phyloP scores from a whole-genome alignment of 179 eudicot species.

The Patellifolia procumbens region DNA sequence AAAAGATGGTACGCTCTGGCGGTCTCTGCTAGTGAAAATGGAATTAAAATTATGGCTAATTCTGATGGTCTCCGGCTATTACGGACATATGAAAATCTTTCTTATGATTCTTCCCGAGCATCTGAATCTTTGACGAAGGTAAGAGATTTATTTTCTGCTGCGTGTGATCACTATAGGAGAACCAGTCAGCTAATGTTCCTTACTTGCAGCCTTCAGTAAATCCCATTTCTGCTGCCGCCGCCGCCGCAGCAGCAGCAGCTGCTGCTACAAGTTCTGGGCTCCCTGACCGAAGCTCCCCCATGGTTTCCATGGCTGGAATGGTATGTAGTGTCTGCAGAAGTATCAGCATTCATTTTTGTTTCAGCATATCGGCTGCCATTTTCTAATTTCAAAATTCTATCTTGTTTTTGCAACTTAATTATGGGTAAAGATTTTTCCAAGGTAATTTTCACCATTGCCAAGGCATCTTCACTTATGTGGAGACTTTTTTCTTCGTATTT shows the following conservation, averaged over 20 bases:
- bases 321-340: slow-evolving; percentile 33
- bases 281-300: slow-evolving; percentile 63
- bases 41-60: slow-evolving; percentile 80
- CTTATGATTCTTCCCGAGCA: slow-evolving; percentile 71
- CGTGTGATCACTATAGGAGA: neutral
- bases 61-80: slow-evolving; percentile 72
- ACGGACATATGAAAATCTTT: slow-evolving; percentile 57
- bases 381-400: neutral
- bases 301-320: slow-evolving; percentile 54
- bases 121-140: slow-evolving; percentile 68
- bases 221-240: slow-evolving; percentile 55
- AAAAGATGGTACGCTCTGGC: slow-evolving; percentile 91
- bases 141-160: slow-evolving; percentile 13
- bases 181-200: slow-evolving; percentile 11
- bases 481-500: no score
- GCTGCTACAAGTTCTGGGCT: slow-evolving; percentile 61
- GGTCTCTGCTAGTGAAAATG: slow-evolving; percentile 84
- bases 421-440: no score
- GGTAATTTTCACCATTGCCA: no score
- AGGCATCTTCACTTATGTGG: no score
- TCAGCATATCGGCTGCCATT: neutral
- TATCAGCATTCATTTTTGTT: neutral
- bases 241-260: slow-evolving; percentile 40
- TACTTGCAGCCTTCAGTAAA: slow-evolving; percentile 61
- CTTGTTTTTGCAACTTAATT: neutral